Percentiles rank a stretch among this genome's conserved stretches.
Conservation (phyloP, 345 rosid species). For the Eucalyptus lansdowneana region DNA sequence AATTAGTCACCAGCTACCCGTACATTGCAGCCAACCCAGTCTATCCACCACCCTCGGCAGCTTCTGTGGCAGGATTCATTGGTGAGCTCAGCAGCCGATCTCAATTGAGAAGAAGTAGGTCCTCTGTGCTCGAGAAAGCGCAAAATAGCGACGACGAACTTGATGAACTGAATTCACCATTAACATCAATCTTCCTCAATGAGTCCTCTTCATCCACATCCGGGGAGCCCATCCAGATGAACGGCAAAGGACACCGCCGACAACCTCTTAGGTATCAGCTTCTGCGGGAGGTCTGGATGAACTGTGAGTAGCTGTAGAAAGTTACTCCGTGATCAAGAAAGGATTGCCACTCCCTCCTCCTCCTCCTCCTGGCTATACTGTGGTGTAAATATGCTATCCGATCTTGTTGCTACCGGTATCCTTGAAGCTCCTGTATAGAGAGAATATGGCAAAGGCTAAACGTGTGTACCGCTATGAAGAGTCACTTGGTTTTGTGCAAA, state of each 20-base stretch:
- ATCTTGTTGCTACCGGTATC: background rate
- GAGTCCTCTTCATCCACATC: conserved; percentile 11
- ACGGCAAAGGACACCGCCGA: conserved; percentile 10
- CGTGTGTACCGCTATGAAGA: background rate
- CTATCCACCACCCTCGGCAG: conserved; percentile 53
- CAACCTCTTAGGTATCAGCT: conserved; percentile 50
- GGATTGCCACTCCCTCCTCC: background rate
- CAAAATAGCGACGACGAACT: conserved; percentile 84
- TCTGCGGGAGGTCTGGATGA: conserved; percentile 65
- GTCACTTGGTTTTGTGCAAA: background rate
- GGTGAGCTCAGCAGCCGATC: conserved; percentile 33
- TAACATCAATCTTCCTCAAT: conserved; percentile 31
- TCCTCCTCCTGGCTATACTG: background rate
- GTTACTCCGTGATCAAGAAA: background rate
- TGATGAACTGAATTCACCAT: conserved; percentile 62
- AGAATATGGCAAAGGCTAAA: background rate
- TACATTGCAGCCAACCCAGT: conserved; percentile 51
- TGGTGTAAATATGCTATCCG: background rate
- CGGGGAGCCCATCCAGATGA: conserved; percentile 10
- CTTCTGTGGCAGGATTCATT: conserved; percentile 19
- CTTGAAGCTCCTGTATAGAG: background rate
- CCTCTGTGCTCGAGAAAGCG: conserved; percentile 47
- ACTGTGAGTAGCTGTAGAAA: background rate
- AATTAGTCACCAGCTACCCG: conserved; percentile 35
- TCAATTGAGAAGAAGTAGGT: conserved; percentile 45